Percentiles rank a stretch among this genome's conserved stretches.
These are phyloP conservation scores for Oligophagozyma castellii DNA, from an alignment of 1,139 yeast species.

Conservation along the genomic window DNA sequence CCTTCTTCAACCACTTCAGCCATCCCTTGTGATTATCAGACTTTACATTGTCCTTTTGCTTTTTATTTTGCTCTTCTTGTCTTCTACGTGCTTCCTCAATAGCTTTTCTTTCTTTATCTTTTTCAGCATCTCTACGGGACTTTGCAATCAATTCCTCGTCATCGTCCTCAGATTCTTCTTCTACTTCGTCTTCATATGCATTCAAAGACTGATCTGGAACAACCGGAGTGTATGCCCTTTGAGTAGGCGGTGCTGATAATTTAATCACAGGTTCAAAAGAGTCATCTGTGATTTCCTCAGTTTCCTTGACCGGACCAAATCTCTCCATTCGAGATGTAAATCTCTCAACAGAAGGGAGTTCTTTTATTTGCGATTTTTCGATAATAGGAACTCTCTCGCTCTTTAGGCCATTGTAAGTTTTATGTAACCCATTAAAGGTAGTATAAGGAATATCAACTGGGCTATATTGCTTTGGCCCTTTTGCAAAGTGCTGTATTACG, in stretches of 20 bases:
- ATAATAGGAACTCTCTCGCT: no score
- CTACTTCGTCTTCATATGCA: slow-evolving; percentile 32
- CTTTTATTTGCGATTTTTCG: no score
- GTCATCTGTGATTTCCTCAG: slow-evolving; percentile 11
- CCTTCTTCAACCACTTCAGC: slow-evolving; percentile 34
- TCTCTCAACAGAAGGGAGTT: not conserved
- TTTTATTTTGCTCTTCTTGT: slow-evolving; percentile 9
- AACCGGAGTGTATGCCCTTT: slow-evolving; percentile 9
- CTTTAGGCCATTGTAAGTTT: no score
- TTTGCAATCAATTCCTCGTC: slow-evolving; percentile 16
- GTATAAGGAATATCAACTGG: no score
- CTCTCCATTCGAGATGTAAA: not conserved
- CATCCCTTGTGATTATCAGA: slow-evolving; percentile 26
- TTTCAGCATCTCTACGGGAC: slow-evolving; percentile 15
- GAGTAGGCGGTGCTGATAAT: slow-evolving; percentile 5
- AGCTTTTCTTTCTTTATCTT: slow-evolving; percentile 24
- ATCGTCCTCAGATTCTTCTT: slow-evolving; percentile 32
- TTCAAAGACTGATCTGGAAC: not conserved
- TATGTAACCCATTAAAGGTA: no score
- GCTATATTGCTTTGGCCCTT: no score
- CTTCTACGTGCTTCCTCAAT: slow-evolving; percentile 23
- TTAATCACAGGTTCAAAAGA: slow-evolving; percentile 18
- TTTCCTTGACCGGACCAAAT: slow-evolving; percentile 14
- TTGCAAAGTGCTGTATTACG: no score
- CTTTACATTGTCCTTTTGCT: slow-evolving; percentile 11